phyloP scores from a whole-genome alignment of 441 rosid genomes.

The Erodium texanum region DNA sequence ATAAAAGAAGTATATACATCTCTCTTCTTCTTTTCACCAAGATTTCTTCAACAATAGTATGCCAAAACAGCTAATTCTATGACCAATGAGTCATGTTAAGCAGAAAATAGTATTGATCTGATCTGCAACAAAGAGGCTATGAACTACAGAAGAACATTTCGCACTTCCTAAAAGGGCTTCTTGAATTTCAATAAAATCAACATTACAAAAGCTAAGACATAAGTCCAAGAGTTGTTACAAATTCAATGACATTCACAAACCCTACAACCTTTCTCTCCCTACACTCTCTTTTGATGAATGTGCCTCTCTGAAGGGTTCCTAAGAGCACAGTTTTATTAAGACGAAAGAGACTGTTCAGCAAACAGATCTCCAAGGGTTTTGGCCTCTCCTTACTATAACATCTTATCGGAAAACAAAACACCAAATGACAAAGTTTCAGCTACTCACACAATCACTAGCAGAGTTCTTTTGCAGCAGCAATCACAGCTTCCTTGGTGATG shows the following conservation, averaged over 20 bases:
- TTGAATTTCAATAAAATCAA: slow-evolving; percentile 12
- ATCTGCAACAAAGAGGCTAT: too few species aligned
- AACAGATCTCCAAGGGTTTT: too few species aligned
- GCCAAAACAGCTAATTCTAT: too few species aligned
- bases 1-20: too few species aligned
- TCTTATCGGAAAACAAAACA: too few species aligned
- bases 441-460: slow-evolving; percentile 23
- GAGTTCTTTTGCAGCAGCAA: slow-evolving; percentile 59
- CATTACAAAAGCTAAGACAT: slow-evolving; percentile 18
- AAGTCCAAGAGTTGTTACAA: slow-evolving; percentile 23
- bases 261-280: slow-evolving; percentile 15
- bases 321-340: slow-evolving; percentile 27
- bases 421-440: too few species aligned
- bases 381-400: too few species aligned
- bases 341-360: slow-evolving; percentile 9
- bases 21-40: too few species aligned
- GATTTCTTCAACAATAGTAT: too few species aligned
- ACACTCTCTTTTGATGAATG: slow-evolving; percentile 9
- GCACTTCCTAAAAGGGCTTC: not conserved
- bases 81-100: too few species aligned
- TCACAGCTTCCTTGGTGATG: slow-evolving; percentile 57
- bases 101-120: too few species aligned
- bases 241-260: slow-evolving; percentile 21
- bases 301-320: slow-evolving; percentile 15
- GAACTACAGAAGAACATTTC: not conserved